phyloP scores from a whole-genome alignment of 2,329 filamentous ascomycete species.

The Esteya vermicola region DNA sequence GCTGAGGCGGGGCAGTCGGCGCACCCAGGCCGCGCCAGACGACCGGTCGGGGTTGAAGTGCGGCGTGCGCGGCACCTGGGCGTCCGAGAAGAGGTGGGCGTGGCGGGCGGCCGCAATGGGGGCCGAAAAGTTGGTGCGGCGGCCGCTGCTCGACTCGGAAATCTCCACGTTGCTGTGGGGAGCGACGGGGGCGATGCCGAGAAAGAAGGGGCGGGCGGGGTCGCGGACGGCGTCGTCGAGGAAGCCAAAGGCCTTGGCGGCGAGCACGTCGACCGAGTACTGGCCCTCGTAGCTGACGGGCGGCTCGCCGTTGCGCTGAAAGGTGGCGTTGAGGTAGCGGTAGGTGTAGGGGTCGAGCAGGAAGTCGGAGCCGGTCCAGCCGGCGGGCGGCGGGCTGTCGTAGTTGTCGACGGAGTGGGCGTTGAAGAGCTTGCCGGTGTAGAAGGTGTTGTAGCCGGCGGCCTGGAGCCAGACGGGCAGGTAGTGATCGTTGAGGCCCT shows the following conservation, averaged over 20 bases:
- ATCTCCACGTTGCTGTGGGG: conserved; percentile 44
- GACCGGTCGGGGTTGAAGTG: conserved; percentile 52
- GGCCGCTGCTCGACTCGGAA: not conserved
- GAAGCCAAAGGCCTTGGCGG: conserved; percentile 42
- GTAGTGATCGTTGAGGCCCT: conserved; percentile 53
- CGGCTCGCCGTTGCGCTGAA: conserved; percentile 35
- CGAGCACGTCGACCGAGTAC: conserved; percentile 43
- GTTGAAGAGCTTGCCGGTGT: conserved; percentile 62
- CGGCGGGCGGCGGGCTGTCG: conserved; percentile 37
- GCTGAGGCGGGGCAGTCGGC: conserved; percentile 24
- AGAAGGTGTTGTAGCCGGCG: conserved; percentile 57
- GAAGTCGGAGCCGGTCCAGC: conserved; percentile 44
- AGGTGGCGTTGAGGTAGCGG: conserved; percentile 46
- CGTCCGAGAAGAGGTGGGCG: conserved; percentile 43
- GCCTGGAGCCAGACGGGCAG: conserved; percentile 58
- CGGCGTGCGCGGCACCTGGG: conserved; percentile 42
- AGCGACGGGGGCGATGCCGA: conserved; percentile 50
- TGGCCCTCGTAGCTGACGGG: conserved; percentile 40
- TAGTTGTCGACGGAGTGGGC: conserved; percentile 47
- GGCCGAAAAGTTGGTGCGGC: conserved; percentile 19
- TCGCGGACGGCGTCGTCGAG: conserved; percentile 44
- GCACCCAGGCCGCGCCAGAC: conserved; percentile 31
- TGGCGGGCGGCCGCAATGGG: conserved; percentile 49
- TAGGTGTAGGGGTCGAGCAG: conserved; percentile 50
- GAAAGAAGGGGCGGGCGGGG: conserved; percentile 45